Base-by-base conservation (phyloP, 441 rosid species). In the Brassica balearica region DNA sequence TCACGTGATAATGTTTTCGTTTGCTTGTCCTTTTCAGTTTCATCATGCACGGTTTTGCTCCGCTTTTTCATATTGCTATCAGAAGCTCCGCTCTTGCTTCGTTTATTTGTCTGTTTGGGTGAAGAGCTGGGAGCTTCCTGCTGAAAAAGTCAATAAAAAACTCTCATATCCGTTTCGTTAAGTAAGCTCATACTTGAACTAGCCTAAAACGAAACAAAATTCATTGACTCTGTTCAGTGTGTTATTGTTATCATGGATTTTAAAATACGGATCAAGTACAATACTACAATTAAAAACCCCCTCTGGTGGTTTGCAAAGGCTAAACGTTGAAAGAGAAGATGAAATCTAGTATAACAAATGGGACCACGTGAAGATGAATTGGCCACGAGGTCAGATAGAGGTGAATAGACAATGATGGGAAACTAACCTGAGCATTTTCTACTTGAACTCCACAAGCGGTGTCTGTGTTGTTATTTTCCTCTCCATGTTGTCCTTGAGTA, bases 341-440 rank as follows among this genome's bases (percentile, higher is more conserved):
- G 14, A 22, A 4, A 22, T 70, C 38, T 5, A 56, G 60, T 71
- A 20, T 43, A 71, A 58, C 72, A 70, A 55, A 55, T 8, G 41
- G 12, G 71, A 71, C 34, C 56, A 65, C 51, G 15, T 77, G 53
- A 58, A 72, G 65, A 67, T 36, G 73, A 66, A 27, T 2, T 56
- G 53, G 41, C 72, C 53, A 41, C 32, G n/a, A 71, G 62, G 55
- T 62, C 25, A 58, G 58, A 34, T 61, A 59, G 36, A 60, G 19
- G 48, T 72, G 64, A 65, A 65, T 11, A 65, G 64, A 62, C 22
- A 38, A 22, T 23, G 51, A 73, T 53, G 66, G 63, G 36, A 17
- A 79, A 69, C 78, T 68, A 69, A 79, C 82, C 82, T 63, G 71
- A 62, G 19, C 22, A 38, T 63, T 55, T 79, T 62, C 78, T 20